These are phyloP conservation scores for Arctium lappa DNA, from an alignment of 129 eudicot species.

Conservation along the genomic window DNA sequence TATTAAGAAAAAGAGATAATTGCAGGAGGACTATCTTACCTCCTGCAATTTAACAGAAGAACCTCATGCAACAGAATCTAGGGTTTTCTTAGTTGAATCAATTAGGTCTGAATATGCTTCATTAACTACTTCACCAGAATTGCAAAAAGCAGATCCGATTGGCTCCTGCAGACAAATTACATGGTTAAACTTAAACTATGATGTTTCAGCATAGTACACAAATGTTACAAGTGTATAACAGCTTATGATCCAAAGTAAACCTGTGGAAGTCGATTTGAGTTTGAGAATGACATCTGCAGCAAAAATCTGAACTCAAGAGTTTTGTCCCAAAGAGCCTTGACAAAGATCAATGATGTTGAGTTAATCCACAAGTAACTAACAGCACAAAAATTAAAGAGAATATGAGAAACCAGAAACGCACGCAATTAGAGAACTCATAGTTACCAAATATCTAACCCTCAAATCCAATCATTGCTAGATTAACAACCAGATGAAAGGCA, in stretches of 20 bases:
- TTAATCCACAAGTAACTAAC: no score
- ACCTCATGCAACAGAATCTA: slow-evolving; percentile 47
- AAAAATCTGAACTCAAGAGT: no score
- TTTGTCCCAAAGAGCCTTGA: no score
- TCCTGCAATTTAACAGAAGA: slow-evolving; percentile 54
- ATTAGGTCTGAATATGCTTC: slow-evolving; percentile 32
- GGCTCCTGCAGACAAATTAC: slow-evolving; percentile 60
- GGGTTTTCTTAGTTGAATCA: slow-evolving; percentile 63
- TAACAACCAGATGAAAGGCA: neutral
- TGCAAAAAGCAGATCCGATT: slow-evolving; percentile 58
- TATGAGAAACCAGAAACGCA: no score
- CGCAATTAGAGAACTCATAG: neutral
- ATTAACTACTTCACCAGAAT: slow-evolving; percentile 39
- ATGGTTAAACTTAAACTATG: neutral
- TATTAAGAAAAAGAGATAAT: neutral
- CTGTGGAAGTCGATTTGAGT: no score
- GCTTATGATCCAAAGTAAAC: neutral
- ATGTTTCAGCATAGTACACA: neutral
- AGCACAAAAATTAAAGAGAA: no score
- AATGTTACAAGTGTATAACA: neutral
- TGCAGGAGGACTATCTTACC: slow-evolving; percentile 33
- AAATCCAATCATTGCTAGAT: neutral
- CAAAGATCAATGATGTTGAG: no score
- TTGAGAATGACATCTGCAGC: no score
- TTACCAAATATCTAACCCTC: neutral